A percentile compares a stretch with the other conserved stretches of the same genome.
Conservation (phyloP, 495 filamentous ascomycete genomes). For the Xylaria venustula region DNA sequence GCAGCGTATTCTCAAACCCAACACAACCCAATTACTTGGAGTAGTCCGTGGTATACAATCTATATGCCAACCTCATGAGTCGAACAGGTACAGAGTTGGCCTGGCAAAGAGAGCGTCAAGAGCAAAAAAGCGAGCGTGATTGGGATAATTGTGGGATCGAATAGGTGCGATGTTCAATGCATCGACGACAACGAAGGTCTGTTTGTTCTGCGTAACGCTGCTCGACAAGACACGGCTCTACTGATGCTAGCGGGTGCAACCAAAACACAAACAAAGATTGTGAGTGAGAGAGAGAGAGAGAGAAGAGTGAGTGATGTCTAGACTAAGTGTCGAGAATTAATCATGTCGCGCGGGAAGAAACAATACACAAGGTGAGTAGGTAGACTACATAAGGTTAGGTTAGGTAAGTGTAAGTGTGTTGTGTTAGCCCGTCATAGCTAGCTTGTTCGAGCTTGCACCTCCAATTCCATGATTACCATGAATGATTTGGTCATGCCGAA, state of each 20-base stretch:
- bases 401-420: too few relatives aligned
- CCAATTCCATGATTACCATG: slow-evolving; percentile 3
- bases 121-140: neutral
- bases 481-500: neutral
- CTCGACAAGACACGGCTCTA: neutral
- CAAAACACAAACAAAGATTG: neutral
- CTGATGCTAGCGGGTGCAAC: neutral
- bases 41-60: neutral
- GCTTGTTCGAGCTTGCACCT: neutral
- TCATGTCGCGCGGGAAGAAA: neutral
- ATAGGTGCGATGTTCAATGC: neutral
- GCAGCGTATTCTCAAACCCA: too few relatives aligned
- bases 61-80: neutral
- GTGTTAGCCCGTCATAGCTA: neutral
- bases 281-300: too few relatives aligned
- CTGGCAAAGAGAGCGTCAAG: neutral
- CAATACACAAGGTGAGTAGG: neutral
- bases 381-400: too few relatives aligned
- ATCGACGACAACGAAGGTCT: neutral
- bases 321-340: neutral
- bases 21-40: too few relatives aligned
- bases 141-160: neutral
- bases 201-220: neutral
- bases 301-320: neutral
- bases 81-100: neutral